phyloP scores from a whole-genome alignment of 768 basidiomycete species.

The Thelephora ganbajun region DNA sequence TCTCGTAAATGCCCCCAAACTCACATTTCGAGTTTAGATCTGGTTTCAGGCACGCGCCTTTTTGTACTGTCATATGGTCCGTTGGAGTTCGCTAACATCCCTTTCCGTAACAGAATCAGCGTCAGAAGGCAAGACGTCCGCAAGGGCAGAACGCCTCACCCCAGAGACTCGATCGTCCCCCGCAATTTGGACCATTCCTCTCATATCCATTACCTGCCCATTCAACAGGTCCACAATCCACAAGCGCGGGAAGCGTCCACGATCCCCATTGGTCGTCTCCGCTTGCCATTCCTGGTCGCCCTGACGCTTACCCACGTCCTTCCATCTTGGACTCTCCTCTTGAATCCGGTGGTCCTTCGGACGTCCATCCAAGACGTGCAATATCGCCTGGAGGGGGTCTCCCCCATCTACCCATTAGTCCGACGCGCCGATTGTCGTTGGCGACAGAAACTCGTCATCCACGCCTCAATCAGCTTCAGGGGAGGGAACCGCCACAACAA shows the following conservation, averaged over 20 bases:
- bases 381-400: slow-evolving; percentile 7
- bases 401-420: background rate
- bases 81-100: background rate
- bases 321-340: background rate
- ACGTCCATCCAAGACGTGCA: slow-evolving; percentile 5
- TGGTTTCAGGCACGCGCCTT: slow-evolving; percentile 67
- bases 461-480: slow-evolving; percentile 6
- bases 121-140: slow-evolving; percentile 75
- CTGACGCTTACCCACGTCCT: background rate
- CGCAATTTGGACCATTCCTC: slow-evolving; percentile 52
- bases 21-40: slow-evolving; percentile 42
- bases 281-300: background rate
- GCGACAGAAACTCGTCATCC: slow-evolving; percentile 3
- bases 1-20: slow-evolving; percentile 1
- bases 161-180: slow-evolving; percentile 27
- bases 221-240: slow-evolving; percentile 10
- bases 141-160: slow-evolving; percentile 44
- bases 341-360: slow-evolving; percentile 5
- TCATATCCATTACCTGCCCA: slow-evolving; percentile 24
- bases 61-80: background rate
- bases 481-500: background rate
- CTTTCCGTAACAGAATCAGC: slow-evolving; percentile 50
- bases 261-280: background rate
- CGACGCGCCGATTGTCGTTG: slow-evolving; percentile 4
- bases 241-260: slow-evolving; percentile 2